Evolutionary conservation across 2,329 filamentous ascomycete species (phyloP).

Genomic region (Alternaria rosae): DNA sequence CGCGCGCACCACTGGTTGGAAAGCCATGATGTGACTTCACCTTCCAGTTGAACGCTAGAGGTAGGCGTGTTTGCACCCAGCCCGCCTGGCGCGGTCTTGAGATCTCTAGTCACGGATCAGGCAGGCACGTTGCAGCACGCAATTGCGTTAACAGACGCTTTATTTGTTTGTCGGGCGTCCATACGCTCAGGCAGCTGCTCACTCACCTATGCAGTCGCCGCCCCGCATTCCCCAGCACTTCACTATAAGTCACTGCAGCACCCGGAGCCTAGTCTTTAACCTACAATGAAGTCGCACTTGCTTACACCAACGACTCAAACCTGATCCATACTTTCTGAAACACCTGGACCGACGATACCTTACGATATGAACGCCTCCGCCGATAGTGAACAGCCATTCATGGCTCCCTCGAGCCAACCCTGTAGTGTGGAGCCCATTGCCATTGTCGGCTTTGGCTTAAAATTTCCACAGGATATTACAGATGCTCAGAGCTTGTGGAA

Average conservation of each 20-base stretch:
- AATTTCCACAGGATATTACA: constrained; percentile 29
- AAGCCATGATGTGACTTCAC: not conserved
- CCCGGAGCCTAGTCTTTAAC: not conserved
- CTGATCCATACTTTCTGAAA: not conserved
- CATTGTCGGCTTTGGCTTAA: constrained; percentile 47
- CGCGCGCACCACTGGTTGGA: not conserved
- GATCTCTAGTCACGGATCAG: not conserved
- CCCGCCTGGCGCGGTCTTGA: not conserved
- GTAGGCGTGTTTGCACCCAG: not conserved
- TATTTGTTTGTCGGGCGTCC: not conserved
- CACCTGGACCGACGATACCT: not conserved
- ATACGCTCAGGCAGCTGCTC: not conserved
- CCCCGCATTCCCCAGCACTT: not conserved
- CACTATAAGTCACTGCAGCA: not conserved
- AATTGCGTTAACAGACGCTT: not conserved
- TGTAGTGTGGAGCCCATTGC: constrained; percentile 28
- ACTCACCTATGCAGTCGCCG: not conserved
- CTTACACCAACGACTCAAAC: not conserved
- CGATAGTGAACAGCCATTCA: not conserved
- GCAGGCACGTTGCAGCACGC: not conserved
- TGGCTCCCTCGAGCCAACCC: not conserved
- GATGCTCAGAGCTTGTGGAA: constrained; percentile 28
- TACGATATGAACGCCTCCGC: not conserved
- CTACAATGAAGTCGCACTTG: not conserved
- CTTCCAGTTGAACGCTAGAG: not conserved